A percentile compares a stretch with the other conserved stretches of the same genome.
Evolutionary conservation across 768 basidiomycete species (phyloP).

Genomic region (Auriscalpium orientale): DNA sequence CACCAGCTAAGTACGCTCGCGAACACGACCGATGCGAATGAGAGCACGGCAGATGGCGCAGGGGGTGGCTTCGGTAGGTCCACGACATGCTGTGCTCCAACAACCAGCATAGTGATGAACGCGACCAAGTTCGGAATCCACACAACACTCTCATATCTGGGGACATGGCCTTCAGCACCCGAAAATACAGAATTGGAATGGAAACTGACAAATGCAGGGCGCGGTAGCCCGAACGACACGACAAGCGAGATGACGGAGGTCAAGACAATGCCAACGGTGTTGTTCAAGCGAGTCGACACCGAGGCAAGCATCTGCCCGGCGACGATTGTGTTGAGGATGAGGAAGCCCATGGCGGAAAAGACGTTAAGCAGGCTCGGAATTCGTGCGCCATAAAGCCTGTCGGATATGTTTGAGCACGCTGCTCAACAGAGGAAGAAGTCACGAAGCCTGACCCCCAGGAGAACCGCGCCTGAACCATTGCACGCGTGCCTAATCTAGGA

Average conservation of each 20-base stretch:
- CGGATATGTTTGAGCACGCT: background rate
- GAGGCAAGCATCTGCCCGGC: constrained; percentile 42
- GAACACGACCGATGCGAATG: constrained; percentile 37
- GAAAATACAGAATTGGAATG: background rate
- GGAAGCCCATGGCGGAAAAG: constrained; percentile 38
- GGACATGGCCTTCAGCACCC: background rate
- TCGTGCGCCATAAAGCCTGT: constrained; percentile 32
- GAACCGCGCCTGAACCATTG: constrained; percentile 50
- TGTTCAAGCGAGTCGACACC: constrained; percentile 24
- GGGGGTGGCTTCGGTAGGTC: constrained; percentile 22
- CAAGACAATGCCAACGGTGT: constrained; percentile 36
- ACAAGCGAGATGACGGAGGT: constrained; percentile 31
- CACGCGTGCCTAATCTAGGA: constrained; percentile 45
- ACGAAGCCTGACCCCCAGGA: constrained; percentile 34
- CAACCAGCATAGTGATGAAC: constrained; percentile 31
- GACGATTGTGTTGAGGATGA: constrained; percentile 42
- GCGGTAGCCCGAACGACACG: constrained; percentile 28
- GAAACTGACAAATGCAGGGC: constrained; percentile 25
- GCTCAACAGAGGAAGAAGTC: background rate
- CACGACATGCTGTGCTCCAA: constrained; percentile 29
- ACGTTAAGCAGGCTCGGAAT: constrained; percentile 35
- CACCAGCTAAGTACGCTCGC: constrained; percentile 38
- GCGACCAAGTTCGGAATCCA: constrained; percentile 33
- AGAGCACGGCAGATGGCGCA: constrained; percentile 28
- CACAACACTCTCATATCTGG: constrained; percentile 29